Conservation (phyloP, 495 filamentous ascomycete species). For the Acidiella bohemica region DNA sequence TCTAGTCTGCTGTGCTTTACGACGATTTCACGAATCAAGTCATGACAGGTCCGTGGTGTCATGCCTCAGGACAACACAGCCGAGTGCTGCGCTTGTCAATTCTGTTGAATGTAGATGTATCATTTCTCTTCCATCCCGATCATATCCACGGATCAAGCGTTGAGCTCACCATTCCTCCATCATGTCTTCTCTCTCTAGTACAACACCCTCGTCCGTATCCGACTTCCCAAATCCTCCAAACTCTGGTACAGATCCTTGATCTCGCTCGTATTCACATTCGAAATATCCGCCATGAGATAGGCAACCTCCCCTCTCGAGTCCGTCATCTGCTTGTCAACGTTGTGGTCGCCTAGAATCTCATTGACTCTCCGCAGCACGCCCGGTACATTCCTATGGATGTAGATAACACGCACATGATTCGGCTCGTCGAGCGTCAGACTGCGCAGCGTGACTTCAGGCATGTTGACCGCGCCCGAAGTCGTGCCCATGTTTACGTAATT, state of each 20-base stretch:
- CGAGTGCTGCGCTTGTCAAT: no score
- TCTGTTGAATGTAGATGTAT: no score
- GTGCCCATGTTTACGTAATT: constrained; percentile 87
- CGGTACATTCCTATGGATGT: constrained; percentile 89
- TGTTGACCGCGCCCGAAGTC: constrained; percentile 83
- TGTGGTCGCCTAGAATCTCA: constrained; percentile 82
- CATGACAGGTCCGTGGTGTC: no score
- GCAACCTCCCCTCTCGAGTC: constrained; percentile 88
- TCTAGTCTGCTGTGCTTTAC: no score
- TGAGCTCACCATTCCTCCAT: neutral
- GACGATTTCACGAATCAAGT: no score
- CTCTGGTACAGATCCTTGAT: constrained; percentile 76
- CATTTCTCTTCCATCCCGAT: no score
- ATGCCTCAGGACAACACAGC: no score
- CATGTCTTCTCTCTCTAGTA: constrained; percentile 52
- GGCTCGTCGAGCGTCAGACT: constrained; percentile 76
- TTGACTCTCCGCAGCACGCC: constrained; percentile 83
- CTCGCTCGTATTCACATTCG: constrained; percentile 60
- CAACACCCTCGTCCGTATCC: constrained; percentile 78
- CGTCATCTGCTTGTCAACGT: constrained; percentile 96
- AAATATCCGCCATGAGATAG: constrained; percentile 97
- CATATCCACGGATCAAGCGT: no score
- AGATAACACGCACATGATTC: constrained; percentile 77
- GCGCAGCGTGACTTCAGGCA: constrained; percentile 85
- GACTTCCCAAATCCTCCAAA: constrained; percentile 61